Evolutionary conservation across 164 flowering plant genomes (phyloP).

Genomic region (Saururus chinensis): DNA sequence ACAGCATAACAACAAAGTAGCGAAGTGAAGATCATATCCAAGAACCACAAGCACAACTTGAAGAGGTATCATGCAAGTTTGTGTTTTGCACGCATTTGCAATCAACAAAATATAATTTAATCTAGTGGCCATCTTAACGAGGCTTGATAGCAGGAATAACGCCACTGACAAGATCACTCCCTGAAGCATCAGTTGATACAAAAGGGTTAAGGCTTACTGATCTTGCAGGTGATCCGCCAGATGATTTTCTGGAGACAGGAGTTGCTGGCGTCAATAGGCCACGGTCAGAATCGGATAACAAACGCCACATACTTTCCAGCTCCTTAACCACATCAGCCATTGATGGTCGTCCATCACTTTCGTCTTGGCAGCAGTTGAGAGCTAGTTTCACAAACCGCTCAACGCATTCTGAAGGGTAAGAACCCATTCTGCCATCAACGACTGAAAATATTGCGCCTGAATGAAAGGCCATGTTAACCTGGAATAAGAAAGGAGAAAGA

Average conservation of each 20-base stretch:
- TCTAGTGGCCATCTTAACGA: no score
- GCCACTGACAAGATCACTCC: not conserved
- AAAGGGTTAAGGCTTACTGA: constrained; percentile 17
- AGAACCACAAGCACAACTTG: no score
- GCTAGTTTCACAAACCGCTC: constrained; percentile 43
- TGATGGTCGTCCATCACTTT: constrained; percentile 42
- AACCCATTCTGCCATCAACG: constrained; percentile 46
- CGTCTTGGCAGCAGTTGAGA: constrained; percentile 40
- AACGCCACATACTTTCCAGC: constrained; percentile 38
- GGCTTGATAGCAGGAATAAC: not conserved
- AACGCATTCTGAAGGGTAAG: constrained; percentile 43
- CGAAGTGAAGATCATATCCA: no score
- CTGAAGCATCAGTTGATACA: constrained; percentile 13
- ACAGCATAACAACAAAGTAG: no score
- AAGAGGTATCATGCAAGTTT: no score
- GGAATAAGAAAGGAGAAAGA: constrained; percentile 1
- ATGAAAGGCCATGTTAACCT: constrained; percentile 42
- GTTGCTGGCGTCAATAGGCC: constrained; percentile 15
- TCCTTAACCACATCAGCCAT: constrained; percentile 60
- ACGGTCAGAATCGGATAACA: constrained; percentile 28
- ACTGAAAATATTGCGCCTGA: constrained; percentile 37
- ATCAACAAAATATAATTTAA: no score
- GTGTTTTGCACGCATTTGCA: no score
- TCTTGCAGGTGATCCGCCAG: constrained; percentile 13
- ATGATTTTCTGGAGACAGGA: constrained; percentile 5